Evolutionary conservation across 1,284 basidiomycete genomes (phyloP), one percentile per base, ranked within the genome.

Genomic region (Sanghuangporus sanghuang): DNA sequence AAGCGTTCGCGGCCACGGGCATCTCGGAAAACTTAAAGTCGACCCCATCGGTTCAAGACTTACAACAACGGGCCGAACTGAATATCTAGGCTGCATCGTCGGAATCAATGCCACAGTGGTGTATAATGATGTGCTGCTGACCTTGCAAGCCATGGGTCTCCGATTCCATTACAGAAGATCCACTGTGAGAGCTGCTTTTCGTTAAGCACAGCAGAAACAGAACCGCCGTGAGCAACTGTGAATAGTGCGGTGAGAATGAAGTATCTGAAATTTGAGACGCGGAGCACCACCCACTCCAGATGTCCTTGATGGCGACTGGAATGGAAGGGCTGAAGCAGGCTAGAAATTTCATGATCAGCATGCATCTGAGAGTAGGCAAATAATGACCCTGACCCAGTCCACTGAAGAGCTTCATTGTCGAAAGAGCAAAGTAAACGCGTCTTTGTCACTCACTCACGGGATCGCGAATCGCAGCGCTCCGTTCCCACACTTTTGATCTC

Each of bases 271-370:
- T 53, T n/a, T 35, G 44, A 48, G 18, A n/a, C 27, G 23, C 21
- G 42, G 32, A 39, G 44, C 18, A 44, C 16, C 42, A 42, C 66
- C 18, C 39, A 68, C 68, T 53, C 68, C 68, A 68, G 11, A 57
- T 23, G 9, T 58, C 42, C 56, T 49, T 63, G 21, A 62, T 36
- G 23, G 54, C 32, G 21, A 50, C 32, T 14, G 63, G 21, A n/a
- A 68, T 66, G 21, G 57, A 54, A 6, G 66, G 64, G 53, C 66
- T 68, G 58, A 68, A 68, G 55, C 53, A 66, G 36, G 66, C 62
- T 63, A 48, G 12, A 50, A 36, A 56, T 6, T 23, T 18, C n/a
- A 64, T 11, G 11, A 32, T 59, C 7, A 58, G 55, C 36, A 40
- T 18, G 1, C n/a, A 39, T 3, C 16, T 52, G 44, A 23, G 39